Conservation (phyloP, 2,329 filamentous ascomycete species). For the Fusarium beomiforme region DNA sequence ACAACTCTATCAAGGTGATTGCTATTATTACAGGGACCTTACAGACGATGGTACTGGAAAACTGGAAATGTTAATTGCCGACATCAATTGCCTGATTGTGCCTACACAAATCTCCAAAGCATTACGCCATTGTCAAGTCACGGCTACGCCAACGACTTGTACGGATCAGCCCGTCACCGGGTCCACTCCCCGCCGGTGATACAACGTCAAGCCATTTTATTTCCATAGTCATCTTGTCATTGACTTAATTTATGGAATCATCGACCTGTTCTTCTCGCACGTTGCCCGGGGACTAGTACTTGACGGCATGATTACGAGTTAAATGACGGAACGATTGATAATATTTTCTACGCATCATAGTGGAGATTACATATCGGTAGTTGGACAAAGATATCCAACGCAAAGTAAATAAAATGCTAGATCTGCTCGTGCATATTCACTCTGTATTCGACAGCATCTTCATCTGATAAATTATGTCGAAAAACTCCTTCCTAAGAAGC, state of each 20-base stretch:
- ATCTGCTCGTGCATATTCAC: not conserved
- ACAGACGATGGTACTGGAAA: not conserved
- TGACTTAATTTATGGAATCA: conserved; percentile 9
- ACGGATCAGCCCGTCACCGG: not conserved
- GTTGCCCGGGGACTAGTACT: not conserved
- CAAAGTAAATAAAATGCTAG: not conserved
- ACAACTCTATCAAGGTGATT: too few species aligned
- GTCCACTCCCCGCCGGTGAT: conserved; percentile 10
- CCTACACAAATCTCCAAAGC: not conserved
- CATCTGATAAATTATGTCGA: not conserved
- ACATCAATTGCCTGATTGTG: not conserved
- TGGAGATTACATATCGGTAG: not conserved
- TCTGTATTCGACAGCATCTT: not conserved
- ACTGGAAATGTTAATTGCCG: not conserved
- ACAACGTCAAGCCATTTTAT: not conserved
- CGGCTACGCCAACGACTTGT: not conserved
- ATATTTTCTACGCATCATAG: conserved; percentile 19
- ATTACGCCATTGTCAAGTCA: conserved; percentile 32
- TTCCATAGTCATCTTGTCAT: conserved; percentile 21
- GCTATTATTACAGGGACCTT: not conserved
- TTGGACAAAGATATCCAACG: not conserved
- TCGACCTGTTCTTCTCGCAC: too few species aligned
- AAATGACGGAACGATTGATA: conserved; percentile 7
- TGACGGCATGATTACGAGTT: conserved; percentile 22
- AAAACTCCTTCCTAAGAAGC: not conserved